Percentiles rank a stretch among this genome's conserved stretches.
Evolutionary conservation across 1,139 yeast genomes (phyloP).

Genomic region (Kazachstania sp.): DNA sequence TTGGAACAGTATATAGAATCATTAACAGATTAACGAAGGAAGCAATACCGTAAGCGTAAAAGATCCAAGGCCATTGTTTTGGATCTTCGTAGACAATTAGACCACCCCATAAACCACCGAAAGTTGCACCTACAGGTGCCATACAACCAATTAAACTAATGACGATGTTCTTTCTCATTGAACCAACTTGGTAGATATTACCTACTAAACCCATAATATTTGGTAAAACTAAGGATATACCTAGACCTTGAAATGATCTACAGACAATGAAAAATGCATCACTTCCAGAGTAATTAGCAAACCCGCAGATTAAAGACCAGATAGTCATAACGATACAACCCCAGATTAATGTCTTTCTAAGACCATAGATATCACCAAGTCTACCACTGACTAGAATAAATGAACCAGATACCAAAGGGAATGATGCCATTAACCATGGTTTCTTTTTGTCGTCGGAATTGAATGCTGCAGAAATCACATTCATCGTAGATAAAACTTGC

Average conservation of each 20-base stretch:
- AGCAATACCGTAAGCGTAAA: constrained; percentile 38
- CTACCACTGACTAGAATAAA: constrained; percentile 45
- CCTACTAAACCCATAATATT: constrained; percentile 48
- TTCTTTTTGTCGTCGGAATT: constrained; percentile 24
- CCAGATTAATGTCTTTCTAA: constrained; percentile 35
- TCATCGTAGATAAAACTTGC: constrained; percentile 32
- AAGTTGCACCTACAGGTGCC: constrained; percentile 48
- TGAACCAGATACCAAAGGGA: constrained; percentile 48
- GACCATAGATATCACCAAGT: constrained; percentile 47
- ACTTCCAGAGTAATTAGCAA: constrained; percentile 37
- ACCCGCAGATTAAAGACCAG: constrained; percentile 42
- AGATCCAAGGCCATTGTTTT: constrained; percentile 45
- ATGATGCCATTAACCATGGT: constrained; percentile 52
- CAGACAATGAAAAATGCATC: constrained; percentile 43
- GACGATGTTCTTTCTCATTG: constrained; percentile 40
- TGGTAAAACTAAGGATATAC: constrained; percentile 46
- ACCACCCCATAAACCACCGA: constrained; percentile 44
- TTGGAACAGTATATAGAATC: constrained; percentile 36
- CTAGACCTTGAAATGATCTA: constrained; percentile 49
- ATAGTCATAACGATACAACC: constrained; percentile 41
- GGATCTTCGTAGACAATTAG: constrained; percentile 36
- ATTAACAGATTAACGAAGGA: constrained; percentile 30
- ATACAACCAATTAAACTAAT: constrained; percentile 45
- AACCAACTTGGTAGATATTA: constrained; percentile 38
- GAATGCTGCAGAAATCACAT: constrained; percentile 24